Evolutionary conservation across 306 rosid species (phyloP).

Genomic region (Dalbergia cochinchinensis): DNA sequence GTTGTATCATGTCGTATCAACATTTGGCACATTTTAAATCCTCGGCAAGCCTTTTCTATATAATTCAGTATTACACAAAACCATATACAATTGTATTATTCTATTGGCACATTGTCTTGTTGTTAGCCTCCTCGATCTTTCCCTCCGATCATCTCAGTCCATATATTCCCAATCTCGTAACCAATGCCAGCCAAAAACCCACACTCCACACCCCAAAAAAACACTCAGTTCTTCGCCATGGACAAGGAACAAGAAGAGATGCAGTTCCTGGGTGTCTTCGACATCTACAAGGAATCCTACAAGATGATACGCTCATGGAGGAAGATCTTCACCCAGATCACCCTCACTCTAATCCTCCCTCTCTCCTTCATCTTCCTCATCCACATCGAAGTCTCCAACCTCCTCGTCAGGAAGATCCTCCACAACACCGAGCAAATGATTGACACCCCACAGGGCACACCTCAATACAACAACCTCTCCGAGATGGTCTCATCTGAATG

Average conservation of each 20-base stretch:
- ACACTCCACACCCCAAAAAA: too few relatives aligned
- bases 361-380: conserved; percentile 64
- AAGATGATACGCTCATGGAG: conserved; percentile 58
- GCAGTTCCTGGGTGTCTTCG: conserved; percentile 65
- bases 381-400: conserved; percentile 59
- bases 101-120: background rate
- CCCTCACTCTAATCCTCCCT: conserved; percentile 71
- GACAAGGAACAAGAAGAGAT: conserved; percentile 77
- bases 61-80: too few relatives aligned
- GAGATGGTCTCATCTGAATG: conserved; percentile 54
- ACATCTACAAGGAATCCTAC: conserved; percentile 65
- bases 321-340: conserved; percentile 68
- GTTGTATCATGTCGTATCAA: background rate
- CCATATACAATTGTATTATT: too few relatives aligned
- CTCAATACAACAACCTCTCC: conserved; percentile 47
- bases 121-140: background rate
- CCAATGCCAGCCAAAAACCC: too few relatives aligned
- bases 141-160: background rate
- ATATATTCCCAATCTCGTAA: background rate
- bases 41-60: too few relatives aligned
- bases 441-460: conserved; percentile 27
- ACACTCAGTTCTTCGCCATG: conserved; percentile 41
- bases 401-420: conserved; percentile 50
- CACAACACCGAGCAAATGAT: conserved; percentile 31
- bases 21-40: background rate